phyloP scores from a whole-genome alignment of 2,329 filamentous ascomycete species.

The Ceratocystis colombiana region DNA sequence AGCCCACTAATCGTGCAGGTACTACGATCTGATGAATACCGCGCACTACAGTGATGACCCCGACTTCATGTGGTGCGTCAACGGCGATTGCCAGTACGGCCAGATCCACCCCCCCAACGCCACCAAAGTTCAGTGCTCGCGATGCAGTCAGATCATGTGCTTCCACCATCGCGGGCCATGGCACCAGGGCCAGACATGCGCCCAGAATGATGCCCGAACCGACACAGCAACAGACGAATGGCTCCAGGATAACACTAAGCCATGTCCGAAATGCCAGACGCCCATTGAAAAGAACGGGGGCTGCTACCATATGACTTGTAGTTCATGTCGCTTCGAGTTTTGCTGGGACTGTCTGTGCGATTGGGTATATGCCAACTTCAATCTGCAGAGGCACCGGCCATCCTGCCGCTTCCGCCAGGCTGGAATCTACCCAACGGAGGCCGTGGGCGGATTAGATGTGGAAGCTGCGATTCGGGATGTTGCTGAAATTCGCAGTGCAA shows the following conservation, averaged over 20 bases:
- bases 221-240: slow-evolving; percentile 10
- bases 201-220: background rate
- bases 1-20: background rate
- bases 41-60: slow-evolving; percentile 43
- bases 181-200: slow-evolving; percentile 15
- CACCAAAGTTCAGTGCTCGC: slow-evolving; percentile 56
- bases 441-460: background rate
- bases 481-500: background rate
- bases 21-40: background rate
- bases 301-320: slow-evolving; percentile 15
- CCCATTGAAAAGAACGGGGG: slow-evolving; percentile 13
- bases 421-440: background rate
- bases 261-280: slow-evolving; percentile 1
- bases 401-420: background rate
- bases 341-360: slow-evolving; percentile 11
- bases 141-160: slow-evolving; percentile 28
- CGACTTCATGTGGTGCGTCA: slow-evolving; percentile 63
- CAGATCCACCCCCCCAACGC: slow-evolving; percentile 58
- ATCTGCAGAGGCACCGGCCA: slow-evolving; percentile 21
- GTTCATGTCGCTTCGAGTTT: background rate
- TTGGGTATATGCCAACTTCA: background rate
- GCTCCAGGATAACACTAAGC: background rate
- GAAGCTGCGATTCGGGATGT: slow-evolving; percentile 4
- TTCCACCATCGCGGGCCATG: slow-evolving; percentile 16
- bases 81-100: slow-evolving; percentile 57